Base-by-base conservation (phyloP, 1,284 basidiomycete species). In the Malassezia cuniculi region DNA sequence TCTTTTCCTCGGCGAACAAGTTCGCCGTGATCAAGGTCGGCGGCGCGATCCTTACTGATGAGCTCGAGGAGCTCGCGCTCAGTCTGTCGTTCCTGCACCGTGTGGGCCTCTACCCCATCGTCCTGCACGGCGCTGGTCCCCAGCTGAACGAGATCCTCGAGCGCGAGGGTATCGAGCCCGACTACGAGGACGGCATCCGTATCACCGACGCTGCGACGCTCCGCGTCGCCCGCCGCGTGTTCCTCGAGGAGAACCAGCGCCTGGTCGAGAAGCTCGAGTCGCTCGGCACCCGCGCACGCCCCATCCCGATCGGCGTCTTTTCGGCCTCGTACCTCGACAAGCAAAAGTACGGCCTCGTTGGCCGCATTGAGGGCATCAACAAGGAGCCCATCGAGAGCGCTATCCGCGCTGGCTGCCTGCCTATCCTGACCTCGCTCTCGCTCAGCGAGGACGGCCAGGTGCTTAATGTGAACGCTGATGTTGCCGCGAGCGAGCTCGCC, bases 301-400 rank as follows among this genome's bases (percentile, higher is more conserved):
- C 63, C 12, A 65, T 66, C 43, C 61, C 63, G 14, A 49, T 65
- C 30, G 63, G 63, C 26, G 62, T 59, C 12, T 66, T 66, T 34
- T 57, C 50, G 21, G 63, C 63, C 24, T 54, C 54, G 24, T 66
- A 58, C 50, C 50, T 66, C 31, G 63, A 66, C 56, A 60, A 61
- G 50, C 58, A 65, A 27, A 65, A 65, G 52, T 66, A 66, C 49
- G 63, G 63, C 26, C 49, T 66, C n/a, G 63, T 66, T 17, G 63
- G 63, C 27, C 60, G 62, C 50, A 60, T 66, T 37, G 59, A 63
- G 43, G 50, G 47, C 31, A 60, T 66, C 15, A 60, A 66, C 50
- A 66, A 66, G 54, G 63, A 66, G 47, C 63, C 63, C 34, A 66
- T 66, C 50, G 63, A 66, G 49, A 60, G 58, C 33, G 63, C 63